Conservation (phyloP, 495 filamentous ascomycete genomes). For the Polyplosphaeria fusca region DNA sequence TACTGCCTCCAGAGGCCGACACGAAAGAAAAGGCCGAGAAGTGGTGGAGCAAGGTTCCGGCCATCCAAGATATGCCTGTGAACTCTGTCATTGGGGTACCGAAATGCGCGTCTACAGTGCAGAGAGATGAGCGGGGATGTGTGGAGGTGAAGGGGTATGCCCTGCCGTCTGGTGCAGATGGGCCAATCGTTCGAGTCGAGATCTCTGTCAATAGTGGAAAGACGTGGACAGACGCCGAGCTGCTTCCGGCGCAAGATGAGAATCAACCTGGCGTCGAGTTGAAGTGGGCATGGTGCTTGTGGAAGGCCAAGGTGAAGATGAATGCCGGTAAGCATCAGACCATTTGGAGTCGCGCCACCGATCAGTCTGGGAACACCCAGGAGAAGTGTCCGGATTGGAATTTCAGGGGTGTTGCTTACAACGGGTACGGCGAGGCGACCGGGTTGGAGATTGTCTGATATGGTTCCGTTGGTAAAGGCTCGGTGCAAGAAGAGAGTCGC, state of each 20-base stretch:
- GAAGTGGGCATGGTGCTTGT: constrained; percentile 54
- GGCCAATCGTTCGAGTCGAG: constrained; percentile 54
- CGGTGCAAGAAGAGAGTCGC: no score
- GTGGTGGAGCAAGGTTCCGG: constrained; percentile 40
- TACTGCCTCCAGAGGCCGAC: constrained; percentile 38
- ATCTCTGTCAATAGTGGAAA: constrained; percentile 50
- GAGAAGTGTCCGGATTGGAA: constrained; percentile 52
- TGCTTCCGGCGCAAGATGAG: constrained; percentile 22
- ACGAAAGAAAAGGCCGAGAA: constrained; percentile 46
- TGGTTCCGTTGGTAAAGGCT: no score
- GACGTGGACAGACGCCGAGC: constrained; percentile 51
- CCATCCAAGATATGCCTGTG: constrained; percentile 43
- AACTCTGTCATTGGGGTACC: constrained; percentile 55
- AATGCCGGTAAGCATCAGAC: constrained; percentile 37
- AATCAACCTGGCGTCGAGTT: constrained; percentile 13
- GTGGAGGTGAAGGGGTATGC: constrained; percentile 57
- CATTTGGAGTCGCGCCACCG: constrained; percentile 53
- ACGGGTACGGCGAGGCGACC: constrained; percentile 56
- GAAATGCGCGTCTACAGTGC: constrained; percentile 41
- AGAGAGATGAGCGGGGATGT: constrained; percentile 38
- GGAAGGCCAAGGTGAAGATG: constrained; percentile 43
- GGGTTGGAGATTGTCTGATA: constrained; percentile 39
- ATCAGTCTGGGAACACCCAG: constrained; percentile 53
- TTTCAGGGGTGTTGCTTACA: constrained; percentile 58
- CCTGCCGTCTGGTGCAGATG: constrained; percentile 51